Conservation (phyloP, 2,329 filamentous ascomycete species). For the Colletotrichum costaricense region DNA sequence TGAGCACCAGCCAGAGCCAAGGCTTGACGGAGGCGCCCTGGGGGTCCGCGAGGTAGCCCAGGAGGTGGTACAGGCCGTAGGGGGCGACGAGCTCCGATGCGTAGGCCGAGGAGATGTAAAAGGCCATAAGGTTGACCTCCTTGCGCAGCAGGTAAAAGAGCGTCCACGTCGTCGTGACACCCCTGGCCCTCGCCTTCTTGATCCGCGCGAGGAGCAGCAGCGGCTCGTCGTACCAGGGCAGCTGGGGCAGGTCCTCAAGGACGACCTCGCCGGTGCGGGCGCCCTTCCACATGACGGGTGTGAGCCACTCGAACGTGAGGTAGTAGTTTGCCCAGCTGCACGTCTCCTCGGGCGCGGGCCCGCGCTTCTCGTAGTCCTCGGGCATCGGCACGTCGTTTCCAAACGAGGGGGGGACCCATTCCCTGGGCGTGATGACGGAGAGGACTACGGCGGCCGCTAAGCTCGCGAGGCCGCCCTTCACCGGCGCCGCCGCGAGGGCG, state of each 20-base stretch:
- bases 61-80: conserved; percentile 64
- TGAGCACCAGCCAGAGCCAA: conserved; percentile 64
- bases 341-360: conserved; percentile 62
- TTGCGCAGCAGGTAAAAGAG: conserved; percentile 54
- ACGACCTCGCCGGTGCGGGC: conserved; percentile 53
- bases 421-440: conserved; percentile 59
- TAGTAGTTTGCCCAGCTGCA: conserved; percentile 66
- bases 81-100: conserved; percentile 62
- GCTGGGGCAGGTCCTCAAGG: conserved; percentile 57
- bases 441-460: conserved; percentile 51
- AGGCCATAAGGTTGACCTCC: conserved; percentile 58
- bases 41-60: conserved; percentile 62
- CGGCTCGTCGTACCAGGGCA: conserved; percentile 68
- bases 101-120: conserved; percentile 52
- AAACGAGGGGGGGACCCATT: conserved; percentile 60
- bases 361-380: conserved; percentile 46
- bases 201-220: conserved; percentile 57
- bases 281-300: conserved; percentile 60
- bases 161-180: conserved; percentile 58
- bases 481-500: conserved; percentile 36
- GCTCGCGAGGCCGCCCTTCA: conserved; percentile 49
- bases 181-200: conserved; percentile 54
- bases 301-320: conserved; percentile 63
- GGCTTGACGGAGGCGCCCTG: conserved; percentile 57
- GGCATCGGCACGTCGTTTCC: conserved; percentile 52